Conservation (phyloP, 2,329 filamentous ascomycete genomes). For the Ciborinia camelliae region DNA sequence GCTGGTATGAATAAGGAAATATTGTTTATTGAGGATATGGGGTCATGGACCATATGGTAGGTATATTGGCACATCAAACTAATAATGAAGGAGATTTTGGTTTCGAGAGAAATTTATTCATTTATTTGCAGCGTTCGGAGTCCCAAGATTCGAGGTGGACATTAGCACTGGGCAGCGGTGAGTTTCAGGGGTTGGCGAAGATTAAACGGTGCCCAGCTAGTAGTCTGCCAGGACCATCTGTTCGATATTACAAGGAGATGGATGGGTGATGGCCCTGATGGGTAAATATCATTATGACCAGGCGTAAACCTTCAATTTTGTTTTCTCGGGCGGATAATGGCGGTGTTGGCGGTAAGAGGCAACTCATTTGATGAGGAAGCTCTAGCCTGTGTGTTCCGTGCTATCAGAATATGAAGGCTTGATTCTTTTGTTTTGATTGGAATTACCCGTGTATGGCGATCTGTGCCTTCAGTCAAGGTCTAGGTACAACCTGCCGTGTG, state of each 20-base stretch:
- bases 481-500: neutral
- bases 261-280: too few species aligned
- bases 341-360: constrained; percentile 15
- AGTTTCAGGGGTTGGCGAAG: constrained; percentile 11
- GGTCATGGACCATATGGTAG: too few species aligned
- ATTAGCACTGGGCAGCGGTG: constrained; percentile 11
- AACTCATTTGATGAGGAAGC: neutral
- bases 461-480: neutral
- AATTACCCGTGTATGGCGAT: neutral
- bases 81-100: constrained; percentile 9
- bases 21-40: neutral
- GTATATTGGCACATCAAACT: constrained; percentile 7
- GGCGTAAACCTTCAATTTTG: neutral
- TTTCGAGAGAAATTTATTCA: constrained; percentile 13
- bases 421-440: neutral
- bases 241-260: constrained; percentile 12
- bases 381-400: neutral
- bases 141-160: constrained; percentile 4
- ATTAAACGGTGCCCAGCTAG: constrained; percentile 14
- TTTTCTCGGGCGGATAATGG: constrained; percentile 1
- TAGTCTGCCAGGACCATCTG: constrained; percentile 12
- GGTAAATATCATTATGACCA: neutral
- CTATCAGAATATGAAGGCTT: neutral
- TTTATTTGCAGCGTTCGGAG: constrained; percentile 10
- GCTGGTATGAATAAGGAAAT: constrained; percentile 4